These are phyloP conservation scores for Dissophora globulifera DNA, from an alignment of 192 early-diverging fungal species.

Conservation along the genomic window DNA sequence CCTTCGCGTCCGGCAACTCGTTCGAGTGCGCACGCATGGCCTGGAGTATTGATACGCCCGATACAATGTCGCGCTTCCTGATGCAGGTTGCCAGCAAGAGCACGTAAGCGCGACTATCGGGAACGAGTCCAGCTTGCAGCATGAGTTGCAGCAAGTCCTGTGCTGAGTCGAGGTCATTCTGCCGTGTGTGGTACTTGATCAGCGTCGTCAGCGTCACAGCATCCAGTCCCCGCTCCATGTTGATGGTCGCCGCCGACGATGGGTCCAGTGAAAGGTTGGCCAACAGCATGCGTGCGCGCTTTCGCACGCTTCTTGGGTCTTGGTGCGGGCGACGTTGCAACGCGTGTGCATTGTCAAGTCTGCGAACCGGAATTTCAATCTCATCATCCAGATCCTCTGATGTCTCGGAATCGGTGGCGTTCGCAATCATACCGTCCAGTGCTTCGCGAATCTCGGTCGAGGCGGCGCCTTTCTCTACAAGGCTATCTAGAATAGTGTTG, in stretches of 20 bases:
- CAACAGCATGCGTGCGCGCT: too few relatives aligned
- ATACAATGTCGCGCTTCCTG: constrained; percentile 20
- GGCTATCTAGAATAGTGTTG: constrained; percentile 25
- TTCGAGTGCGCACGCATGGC: constrained; percentile 17
- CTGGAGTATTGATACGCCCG: constrained; percentile 11
- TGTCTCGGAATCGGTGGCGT: not conserved
- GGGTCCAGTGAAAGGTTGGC: not conserved
- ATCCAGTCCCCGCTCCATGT: constrained; percentile 9
- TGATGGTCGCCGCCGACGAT: not conserved
- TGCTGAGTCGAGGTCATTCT: constrained; percentile 21
- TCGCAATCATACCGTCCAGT: constrained; percentile 18
- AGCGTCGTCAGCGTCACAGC: constrained; percentile 30
- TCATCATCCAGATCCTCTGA: constrained; percentile 8
- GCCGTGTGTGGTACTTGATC: constrained; percentile 41
- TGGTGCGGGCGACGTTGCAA: too few relatives aligned
- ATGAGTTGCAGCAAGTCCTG: constrained; percentile 30
- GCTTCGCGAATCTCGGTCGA: constrained; percentile 19
- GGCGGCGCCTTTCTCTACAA: constrained; percentile 27
- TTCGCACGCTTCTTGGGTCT: not conserved
- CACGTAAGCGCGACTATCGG: constrained; percentile 15
- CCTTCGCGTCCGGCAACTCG: constrained; percentile 33
- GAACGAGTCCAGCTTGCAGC: constrained; percentile 32
- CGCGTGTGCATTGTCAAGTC: not conserved
- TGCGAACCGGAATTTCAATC: constrained; percentile 17
- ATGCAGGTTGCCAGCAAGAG: constrained; percentile 26